Base-by-base conservation (phyloP, 78 protist species). In the Dictyostelium intermedium region DNA sequence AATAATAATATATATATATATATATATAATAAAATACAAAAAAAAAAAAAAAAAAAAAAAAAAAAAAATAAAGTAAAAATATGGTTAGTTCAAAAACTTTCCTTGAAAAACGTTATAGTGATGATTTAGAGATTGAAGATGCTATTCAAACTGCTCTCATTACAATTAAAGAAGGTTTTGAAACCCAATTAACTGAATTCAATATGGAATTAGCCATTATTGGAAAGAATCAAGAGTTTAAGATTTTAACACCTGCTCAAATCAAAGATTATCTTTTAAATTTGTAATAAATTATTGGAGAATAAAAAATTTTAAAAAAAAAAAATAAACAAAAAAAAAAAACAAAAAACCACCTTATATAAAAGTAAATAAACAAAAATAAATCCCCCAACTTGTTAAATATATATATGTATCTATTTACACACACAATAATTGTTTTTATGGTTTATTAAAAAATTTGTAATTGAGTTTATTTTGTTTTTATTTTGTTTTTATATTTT, bases 81-180 rank as follows among this genome's bases (percentile, higher is more conserved):
- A 89, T 89, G 82, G 60, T 74, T 53, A 98, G 92, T 79, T 99
- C 99, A 39, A 98, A 97, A 87, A 97, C 99, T 10, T 99, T 99
- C 94, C 91, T 99, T 3, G 99, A 99, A 94, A 99, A 99, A 95
- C 91, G 99, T 23, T 97, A 97, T 85, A 96, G 76, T 95, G 98
- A 98, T 25, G 99, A 98, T 50, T 93, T 99, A 43, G 99, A 97
- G 66, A 92, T 99, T 14, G 99, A 98, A 35, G 99, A 99, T 34
- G 99, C 99, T 25, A 86, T 99, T 47, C 98, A 99, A 92, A 99
- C 99, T 4, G 99, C 99, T 56, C 93, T 99, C 34, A 93, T 98
- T 27, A 98, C 99, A 7, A 95, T 99, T 41, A 82, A 95, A 70
- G 97, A 95, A 61, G 97, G 97, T 53, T 95, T 95, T 70, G 97